Percentiles rank a stretch among this genome's conserved stretches.
Conservation (phyloP, 345 rosid genomes). For the Nephelium lappaceum region DNA sequence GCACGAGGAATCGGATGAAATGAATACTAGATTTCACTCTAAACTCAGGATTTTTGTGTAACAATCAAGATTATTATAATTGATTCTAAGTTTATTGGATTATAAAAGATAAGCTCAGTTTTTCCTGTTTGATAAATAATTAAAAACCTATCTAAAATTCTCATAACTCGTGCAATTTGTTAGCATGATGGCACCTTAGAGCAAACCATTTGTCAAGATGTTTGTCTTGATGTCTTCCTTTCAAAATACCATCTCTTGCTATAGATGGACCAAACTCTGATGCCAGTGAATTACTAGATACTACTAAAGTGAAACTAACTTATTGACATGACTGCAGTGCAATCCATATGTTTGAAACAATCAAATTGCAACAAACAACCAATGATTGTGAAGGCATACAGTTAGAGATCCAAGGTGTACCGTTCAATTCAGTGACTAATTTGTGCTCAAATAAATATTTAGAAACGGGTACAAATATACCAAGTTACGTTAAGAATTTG, state of each 20-base stretch:
- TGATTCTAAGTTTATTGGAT: neutral
- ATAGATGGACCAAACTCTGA: neutral
- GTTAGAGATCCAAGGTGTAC: neutral
- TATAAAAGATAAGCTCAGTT: neutral
- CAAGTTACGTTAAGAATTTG: neutral
- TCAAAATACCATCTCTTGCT: neutral
- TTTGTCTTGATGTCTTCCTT: neutral
- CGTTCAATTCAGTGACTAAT: neutral
- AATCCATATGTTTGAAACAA: neutral
- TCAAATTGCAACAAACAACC: neutral
- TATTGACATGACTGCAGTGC: neutral
- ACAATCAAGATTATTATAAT: neutral
- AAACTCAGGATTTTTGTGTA: neutral
- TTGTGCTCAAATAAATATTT: no score
- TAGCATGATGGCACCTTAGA: neutral
- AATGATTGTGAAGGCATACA: neutral
- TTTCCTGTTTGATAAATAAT: neutral
- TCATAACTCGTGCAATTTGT: neutral
- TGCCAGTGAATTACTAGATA: neutral
- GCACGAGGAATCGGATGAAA: neutral
- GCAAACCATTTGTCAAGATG: neutral
- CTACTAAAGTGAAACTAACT: neutral
- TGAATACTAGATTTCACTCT: neutral
- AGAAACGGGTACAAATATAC: no score
- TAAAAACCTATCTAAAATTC: neutral